Percentiles rank a stretch among this genome's conserved stretches.
phyloP scores from a whole-genome alignment of 768 basidiomycete genomes.

The Collybiopsis confluens region DNA sequence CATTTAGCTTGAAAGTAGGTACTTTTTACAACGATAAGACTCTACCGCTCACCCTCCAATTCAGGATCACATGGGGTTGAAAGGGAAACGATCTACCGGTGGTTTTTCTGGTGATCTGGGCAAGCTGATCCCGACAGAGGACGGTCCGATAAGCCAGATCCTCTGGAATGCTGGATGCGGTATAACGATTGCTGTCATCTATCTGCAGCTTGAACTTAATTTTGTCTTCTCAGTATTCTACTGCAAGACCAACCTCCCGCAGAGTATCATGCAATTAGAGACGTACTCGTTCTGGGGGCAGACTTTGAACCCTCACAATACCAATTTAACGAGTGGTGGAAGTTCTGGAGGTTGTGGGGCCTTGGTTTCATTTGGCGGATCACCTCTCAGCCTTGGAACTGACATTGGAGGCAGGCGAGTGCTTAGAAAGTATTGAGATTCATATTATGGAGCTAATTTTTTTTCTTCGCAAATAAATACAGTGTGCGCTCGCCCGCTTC shows the following conservation, averaged over 20 bases:
- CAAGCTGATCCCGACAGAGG: constrained; percentile 9
- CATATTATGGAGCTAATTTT: background rate
- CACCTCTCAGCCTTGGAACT: constrained; percentile 40
- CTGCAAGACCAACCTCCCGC: constrained; percentile 40
- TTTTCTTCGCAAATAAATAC: no score
- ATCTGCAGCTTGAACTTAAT: constrained; percentile 12
- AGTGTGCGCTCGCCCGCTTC: constrained; percentile 27
- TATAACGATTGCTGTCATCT: constrained; percentile 8
- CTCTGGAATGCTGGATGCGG: constrained; percentile 40
- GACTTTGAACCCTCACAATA: constrained; percentile 41
- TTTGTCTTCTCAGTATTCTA: constrained; percentile 33
- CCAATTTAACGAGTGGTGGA: constrained; percentile 41
- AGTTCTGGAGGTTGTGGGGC: constrained; percentile 51
- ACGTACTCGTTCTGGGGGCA: constrained; percentile 28
- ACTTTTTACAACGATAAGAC: no score
- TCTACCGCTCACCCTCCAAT: no score
- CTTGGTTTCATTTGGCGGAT: constrained; percentile 40
- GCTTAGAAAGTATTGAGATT: background rate
- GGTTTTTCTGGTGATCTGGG: constrained; percentile 26
- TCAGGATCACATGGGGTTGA: constrained; percentile 39
- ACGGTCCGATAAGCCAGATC: constrained; percentile 26
- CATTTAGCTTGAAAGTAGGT: constrained; percentile 34
- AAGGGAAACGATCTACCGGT: constrained; percentile 32
- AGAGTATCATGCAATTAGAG: constrained; percentile 37
- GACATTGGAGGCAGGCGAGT: constrained; percentile 25